These are phyloP conservation scores for Microcyclospora tardicrescens DNA, from an alignment of 2,329 filamentous ascomycete species.

Conservation along the genomic window DNA sequence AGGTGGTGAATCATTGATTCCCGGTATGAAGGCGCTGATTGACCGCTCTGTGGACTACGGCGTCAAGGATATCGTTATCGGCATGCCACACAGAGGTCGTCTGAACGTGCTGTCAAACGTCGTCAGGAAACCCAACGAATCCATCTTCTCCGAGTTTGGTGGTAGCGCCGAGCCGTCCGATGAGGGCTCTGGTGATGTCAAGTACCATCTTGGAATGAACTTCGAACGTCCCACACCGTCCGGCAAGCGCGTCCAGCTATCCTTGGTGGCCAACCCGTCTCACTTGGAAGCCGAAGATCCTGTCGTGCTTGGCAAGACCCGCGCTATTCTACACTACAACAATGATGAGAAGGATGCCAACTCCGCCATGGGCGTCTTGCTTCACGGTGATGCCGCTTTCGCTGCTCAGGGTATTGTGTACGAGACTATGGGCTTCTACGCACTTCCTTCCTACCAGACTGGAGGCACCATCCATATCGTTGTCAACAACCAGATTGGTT, in stretches of 20 bases:
- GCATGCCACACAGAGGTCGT: constrained; percentile 97
- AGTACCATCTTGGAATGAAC: constrained; percentile 99
- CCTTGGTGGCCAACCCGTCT: constrained; percentile 93
- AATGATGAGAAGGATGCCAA: constrained; percentile 81
- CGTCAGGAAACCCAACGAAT: constrained; percentile 97
- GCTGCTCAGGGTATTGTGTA: constrained; percentile 95
- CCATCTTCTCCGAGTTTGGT: constrained; percentile 97
- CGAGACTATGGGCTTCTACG: constrained; percentile 95
- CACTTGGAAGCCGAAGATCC: constrained; percentile 97
- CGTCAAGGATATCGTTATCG: constrained; percentile 97
- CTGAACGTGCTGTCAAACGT: constrained; percentile 97
- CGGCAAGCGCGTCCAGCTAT: constrained; percentile 97
- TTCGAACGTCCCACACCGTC: constrained; percentile 97
- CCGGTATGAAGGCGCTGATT: constrained; percentile 98
- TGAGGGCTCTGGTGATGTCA: constrained; percentile 96
- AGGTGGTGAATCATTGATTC: constrained; percentile 91
- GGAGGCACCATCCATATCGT: constrained; percentile 94
- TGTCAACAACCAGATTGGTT: constrained; percentile 99
- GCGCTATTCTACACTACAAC: constrained; percentile 98
- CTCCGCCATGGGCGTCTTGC: constrained; percentile 86
- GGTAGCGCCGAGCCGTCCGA: constrained; percentile 78
- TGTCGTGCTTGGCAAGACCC: constrained; percentile 92
- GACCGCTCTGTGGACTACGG: constrained; percentile 97
- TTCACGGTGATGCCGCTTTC: constrained; percentile 95
- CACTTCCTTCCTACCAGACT: constrained; percentile 88